phyloP scores from a whole-genome alignment of 768 basidiomycete genomes.

The Russula emetica region DNA sequence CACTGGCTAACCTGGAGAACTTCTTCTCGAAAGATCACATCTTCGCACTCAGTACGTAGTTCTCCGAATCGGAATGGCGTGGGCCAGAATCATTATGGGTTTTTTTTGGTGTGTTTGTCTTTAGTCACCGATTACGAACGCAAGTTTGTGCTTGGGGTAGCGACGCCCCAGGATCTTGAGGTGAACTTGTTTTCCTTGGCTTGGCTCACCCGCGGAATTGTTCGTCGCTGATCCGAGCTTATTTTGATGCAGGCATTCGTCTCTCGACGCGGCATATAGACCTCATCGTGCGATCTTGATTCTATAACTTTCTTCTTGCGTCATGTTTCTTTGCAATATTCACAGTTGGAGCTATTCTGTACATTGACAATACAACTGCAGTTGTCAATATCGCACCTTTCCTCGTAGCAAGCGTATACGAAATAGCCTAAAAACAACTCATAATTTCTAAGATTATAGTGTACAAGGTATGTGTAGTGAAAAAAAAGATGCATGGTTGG shows the following conservation, averaged over 20 bases:
- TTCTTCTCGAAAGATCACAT: slow-evolving; percentile 71
- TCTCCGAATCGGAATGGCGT: slow-evolving; percentile 4
- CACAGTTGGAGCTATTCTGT: not conserved
- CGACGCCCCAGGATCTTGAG: slow-evolving; percentile 72
- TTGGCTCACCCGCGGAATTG: not conserved
- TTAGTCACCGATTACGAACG: slow-evolving; percentile 80
- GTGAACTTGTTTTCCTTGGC: slow-evolving; percentile 22
- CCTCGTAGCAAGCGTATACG: not conserved
- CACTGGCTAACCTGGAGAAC: slow-evolving; percentile 73
- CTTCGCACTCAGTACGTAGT: slow-evolving; percentile 64
- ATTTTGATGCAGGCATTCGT: slow-evolving; percentile 33
- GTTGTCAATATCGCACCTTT: not conserved
- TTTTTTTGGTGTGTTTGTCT: not conserved
- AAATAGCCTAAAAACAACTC: not conserved
- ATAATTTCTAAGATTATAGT: not conserved
- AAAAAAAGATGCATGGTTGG: not conserved
- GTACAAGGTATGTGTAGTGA: not conserved
- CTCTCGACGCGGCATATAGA: slow-evolving; percentile 35
- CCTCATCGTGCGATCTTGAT: not conserved
- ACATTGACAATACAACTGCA: slow-evolving; percentile 7
- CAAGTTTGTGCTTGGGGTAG: slow-evolving; percentile 80
- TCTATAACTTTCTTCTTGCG: not conserved
- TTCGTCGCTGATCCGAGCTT: slow-evolving; percentile 27
- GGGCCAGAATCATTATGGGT: not conserved
- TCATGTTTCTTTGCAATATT: not conserved